These are phyloP conservation scores for Lentinula guzmanii DNA, from an alignment of 768 basidiomycete species.

Conservation along the genomic window DNA sequence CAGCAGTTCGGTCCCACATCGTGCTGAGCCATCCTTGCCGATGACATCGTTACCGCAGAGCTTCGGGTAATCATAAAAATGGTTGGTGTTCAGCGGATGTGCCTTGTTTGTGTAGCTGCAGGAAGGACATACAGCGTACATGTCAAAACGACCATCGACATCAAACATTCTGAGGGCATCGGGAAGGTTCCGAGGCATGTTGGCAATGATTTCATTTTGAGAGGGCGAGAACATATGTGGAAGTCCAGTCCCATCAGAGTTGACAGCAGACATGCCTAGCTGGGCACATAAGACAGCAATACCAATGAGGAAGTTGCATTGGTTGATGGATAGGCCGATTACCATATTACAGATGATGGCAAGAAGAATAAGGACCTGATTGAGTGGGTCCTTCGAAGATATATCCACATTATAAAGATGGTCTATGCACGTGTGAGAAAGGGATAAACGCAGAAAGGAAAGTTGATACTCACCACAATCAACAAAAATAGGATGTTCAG, in stretches of 20 bases:
- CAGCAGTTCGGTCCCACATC: background rate
- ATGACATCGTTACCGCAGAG: conserved; percentile 3
- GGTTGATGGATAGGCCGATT: conserved; percentile 8
- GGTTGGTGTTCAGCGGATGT: background rate
- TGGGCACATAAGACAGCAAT: background rate
- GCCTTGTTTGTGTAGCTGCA: conserved; percentile 1
- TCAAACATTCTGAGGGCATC: background rate
- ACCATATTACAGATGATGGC: conserved; percentile 10
- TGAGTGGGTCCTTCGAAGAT: background rate
- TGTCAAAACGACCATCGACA: background rate
- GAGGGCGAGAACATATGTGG: background rate
- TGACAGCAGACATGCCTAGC: conserved; percentile 9
- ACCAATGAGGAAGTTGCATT: conserved; percentile 13
- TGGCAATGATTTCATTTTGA: conserved; percentile 1
- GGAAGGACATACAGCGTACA: background rate
- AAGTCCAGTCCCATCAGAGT: background rate
- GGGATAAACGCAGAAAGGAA: background rate
- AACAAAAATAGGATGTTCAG: background rate
- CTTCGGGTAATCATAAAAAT: conserved; percentile 7
- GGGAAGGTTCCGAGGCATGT: background rate
- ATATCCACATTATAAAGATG: conserved; percentile 2
- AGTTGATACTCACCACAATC: background rate
- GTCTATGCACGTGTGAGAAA: background rate
- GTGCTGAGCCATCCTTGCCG: background rate
- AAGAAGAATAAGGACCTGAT: conserved; percentile 9